Base-by-base conservation (phyloP, 2,329 filamentous ascomycete species). In the Diaporthe longicolla region DNA sequence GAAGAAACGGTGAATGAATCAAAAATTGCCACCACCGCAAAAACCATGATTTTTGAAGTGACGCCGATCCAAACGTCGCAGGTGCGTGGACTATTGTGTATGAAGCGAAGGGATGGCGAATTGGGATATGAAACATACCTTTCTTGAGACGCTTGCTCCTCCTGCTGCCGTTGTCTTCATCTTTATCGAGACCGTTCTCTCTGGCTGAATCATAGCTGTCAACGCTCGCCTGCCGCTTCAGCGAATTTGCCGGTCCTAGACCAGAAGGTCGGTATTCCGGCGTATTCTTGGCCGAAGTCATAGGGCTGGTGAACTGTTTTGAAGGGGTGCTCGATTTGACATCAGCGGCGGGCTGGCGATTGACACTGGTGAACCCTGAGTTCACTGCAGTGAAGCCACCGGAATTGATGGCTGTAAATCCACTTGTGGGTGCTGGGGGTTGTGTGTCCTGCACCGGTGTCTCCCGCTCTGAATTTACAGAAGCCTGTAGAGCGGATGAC, bases 61-160 rank as follows among this genome's bases (percentile, higher is more conserved):
- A 32, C 43, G 58, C 71, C 58, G 50, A 35, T 55, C 40, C 17
- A 29, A 70, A 74, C 55, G 57, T 66, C 57, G 54, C 52, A 70
- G 8, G 24, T 40, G 15, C 24, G 29, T n/a, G 32, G 43, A n/a
- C 40, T 26, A 8, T 24, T 13, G 29, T 52, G 24, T 45, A 37
- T 43, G 5, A 17, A 24, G 10, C 3, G 15, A 24, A 72, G 19
- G 35, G 19, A 24, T 8, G 69, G 19, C 70, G 65, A 43, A 76
- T 26, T 21, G 21, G 11, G 43, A 65, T 11, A 32, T 8, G 59
- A 11, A 58, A 83, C 89, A 80, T 87, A 93, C 92, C 92, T 88
- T 97, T 98, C 83, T 97, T 97, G 17, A 98, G 87, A 57, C 97
- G 92, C 85, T 99, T 99, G 83, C 95, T 98, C 73, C 96, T 92